Base-by-base conservation (phyloP, 1,284 basidiomycete genomes). In the Marasmius tenuissimus region DNA sequence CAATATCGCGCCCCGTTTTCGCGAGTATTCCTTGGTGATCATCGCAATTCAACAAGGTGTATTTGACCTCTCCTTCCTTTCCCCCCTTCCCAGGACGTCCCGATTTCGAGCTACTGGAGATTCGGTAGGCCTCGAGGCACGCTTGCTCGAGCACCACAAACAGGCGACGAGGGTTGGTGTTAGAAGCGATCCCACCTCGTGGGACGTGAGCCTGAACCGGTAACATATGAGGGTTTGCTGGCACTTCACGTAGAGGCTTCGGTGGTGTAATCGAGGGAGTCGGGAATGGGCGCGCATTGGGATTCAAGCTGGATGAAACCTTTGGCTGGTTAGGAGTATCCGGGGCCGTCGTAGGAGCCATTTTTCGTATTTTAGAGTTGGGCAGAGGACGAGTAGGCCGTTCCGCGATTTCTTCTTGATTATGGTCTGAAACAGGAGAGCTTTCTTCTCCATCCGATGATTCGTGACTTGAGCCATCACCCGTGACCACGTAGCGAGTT, bases 1-100 rank as follows among this genome's bases (percentile, higher is more conserved):
- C 96, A 68, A 99, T 99, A 77, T 99, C 97, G 69, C 97, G 85
- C 34, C 96, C 95, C 3, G 96, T 98, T 78, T 98, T 98, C 7
- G 97, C 97, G 63, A 99, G 82, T 65, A 99, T 97, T 56, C 97
- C 95, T 75, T 99, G 97, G 77, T 99, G 97, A 70, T 99, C 97
- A 75, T 99, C 97, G 77, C 97, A 99, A 77, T 99, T 99, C 67
- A 99, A 79, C 62, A 99, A 80, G 16, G 96, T 96, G 76, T 98
- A 98, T 79, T 98, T 98, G 66, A 95, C 94, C 66, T 96, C 94
- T 18, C 86, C 86, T 64, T 87, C 84, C 52, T 61, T 61, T 48
- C 83, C 68, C 59, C 79, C 76, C 67, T 84, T 81, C 20, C 79
- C 77, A 66, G 85, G 86, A 1, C 78, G 83, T 8, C 71, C 72